A percentile compares a stretch with the other conserved stretches of the same genome.
phyloP scores from a whole-genome alignment of 352 stramenopile species.

The Aphanomyces invadans region DNA sequence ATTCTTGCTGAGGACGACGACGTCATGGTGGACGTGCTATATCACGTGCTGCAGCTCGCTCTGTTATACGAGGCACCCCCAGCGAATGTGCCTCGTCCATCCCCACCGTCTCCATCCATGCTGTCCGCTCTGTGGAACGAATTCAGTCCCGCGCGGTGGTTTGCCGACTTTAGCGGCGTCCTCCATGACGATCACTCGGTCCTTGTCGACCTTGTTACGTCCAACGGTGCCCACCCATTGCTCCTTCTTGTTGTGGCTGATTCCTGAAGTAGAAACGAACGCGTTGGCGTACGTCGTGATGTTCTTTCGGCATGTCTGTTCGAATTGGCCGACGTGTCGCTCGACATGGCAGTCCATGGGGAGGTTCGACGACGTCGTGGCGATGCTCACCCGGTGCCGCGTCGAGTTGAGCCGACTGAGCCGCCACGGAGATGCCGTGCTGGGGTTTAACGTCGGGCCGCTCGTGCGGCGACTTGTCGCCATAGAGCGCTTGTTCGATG shows the following conservation, averaged over 20 bases:
- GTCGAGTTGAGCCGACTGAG: neutral
- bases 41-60: neutral
- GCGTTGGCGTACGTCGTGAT: constrained; percentile 6
- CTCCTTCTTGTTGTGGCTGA: neutral
- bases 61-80: no score
- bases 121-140: neutral
- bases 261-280: constrained; percentile 10
- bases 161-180: constrained; percentile 8
- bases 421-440: neutral
- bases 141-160: neutral
- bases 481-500: neutral
- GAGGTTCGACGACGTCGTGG: neutral
- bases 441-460: constrained; percentile 13
- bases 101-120: neutral
- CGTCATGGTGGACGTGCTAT: neutral
- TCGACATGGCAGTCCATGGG: neutral
- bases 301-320: neutral
- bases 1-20: constrained; percentile 17
- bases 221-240: neutral
- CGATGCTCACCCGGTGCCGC: neutral
- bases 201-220: constrained; percentile 14
- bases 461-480: constrained; percentile 1
- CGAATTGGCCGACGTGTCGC: neutral
- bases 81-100: no score
- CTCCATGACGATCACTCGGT: constrained; percentile 17